phyloP scores from a whole-genome alignment of 306 rosid species.

The Quercus ilex region DNA sequence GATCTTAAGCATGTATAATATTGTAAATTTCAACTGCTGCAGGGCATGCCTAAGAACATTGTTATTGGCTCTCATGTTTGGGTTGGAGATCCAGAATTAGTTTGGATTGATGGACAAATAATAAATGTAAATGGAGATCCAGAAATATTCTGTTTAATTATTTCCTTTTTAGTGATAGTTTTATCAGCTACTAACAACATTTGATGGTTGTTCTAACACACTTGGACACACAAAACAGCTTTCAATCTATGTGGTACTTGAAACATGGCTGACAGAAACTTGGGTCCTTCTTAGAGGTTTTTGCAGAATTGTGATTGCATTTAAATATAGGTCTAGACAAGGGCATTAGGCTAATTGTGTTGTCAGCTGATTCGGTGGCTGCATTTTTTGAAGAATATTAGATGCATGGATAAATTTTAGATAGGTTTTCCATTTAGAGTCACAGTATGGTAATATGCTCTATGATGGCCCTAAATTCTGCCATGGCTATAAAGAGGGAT shows the following conservation, averaged over 20 bases:
- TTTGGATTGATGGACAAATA: too few relatives aligned
- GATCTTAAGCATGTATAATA: too few relatives aligned
- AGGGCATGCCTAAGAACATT: too few relatives aligned
- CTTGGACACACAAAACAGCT: background rate
- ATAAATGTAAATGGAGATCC: too few relatives aligned
- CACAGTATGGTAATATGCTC: background rate
- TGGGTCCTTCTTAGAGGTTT: background rate
- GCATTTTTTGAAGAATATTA: background rate
- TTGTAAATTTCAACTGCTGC: too few relatives aligned
- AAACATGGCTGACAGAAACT: background rate
- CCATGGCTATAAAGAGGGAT: background rate
- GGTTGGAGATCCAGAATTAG: too few relatives aligned
- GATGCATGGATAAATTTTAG: background rate
- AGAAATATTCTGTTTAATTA: too few relatives aligned
- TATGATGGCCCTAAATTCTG: background rate
- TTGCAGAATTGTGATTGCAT: background rate
- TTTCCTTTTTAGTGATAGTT: too few relatives aligned
- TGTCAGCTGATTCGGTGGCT: background rate
- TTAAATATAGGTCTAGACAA: background rate
- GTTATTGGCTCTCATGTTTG: too few relatives aligned
- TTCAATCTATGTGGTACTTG: background rate
- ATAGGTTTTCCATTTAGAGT: background rate
- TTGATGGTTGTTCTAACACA: too few relatives aligned
- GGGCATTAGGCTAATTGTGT: background rate
- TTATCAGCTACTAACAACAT: too few relatives aligned